Percentiles rank a stretch among this genome's conserved stretches.
Conservation (phyloP, 106 monocot genomes). For the Acorus calamus region DNA sequence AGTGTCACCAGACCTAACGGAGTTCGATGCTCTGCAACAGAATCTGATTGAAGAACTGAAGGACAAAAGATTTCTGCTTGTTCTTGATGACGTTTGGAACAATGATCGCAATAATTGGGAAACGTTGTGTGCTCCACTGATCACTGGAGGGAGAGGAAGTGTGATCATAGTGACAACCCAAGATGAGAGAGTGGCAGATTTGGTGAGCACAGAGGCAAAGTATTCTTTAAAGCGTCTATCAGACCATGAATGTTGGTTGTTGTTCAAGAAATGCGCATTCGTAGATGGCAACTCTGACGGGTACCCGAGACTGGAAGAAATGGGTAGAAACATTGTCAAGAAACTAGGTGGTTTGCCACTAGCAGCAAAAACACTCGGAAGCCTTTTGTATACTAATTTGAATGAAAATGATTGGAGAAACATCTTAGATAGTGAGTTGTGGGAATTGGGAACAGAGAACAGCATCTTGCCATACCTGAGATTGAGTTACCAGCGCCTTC, state of each 20-base stretch:
- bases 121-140: not conserved
- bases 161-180: conserved; percentile 18
- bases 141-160: not conserved
- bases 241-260: conserved; percentile 8
- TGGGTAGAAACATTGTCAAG: conserved; percentile 13
- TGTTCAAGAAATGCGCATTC: conserved; percentile 10
- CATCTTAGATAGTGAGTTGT: conserved; percentile 11
- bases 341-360: conserved; percentile 31
- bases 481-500: conserved; percentile 17
- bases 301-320: not conserved
- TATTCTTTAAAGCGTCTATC: conserved; percentile 7
- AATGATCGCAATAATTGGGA: conserved; percentile 7
- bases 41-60: not conserved
- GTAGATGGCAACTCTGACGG: not conserved
- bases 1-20: not conserved
- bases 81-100: conserved; percentile 24
- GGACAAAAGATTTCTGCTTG: conserved; percentile 21
- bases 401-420: conserved; percentile 7
- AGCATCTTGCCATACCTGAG: conserved; percentile 4
- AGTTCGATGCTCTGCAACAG: conserved; percentile 3
- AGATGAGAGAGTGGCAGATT: conserved; percentile 6
- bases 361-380: conserved; percentile 17
- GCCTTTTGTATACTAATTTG: not conserved
- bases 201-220: not conserved
- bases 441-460: conserved; percentile 2